Evolutionary conservation across 805 yeast species (phyloP), one percentile per base, ranked within the genome.

Genomic region (Zygotorulaspora florentina): DNA sequence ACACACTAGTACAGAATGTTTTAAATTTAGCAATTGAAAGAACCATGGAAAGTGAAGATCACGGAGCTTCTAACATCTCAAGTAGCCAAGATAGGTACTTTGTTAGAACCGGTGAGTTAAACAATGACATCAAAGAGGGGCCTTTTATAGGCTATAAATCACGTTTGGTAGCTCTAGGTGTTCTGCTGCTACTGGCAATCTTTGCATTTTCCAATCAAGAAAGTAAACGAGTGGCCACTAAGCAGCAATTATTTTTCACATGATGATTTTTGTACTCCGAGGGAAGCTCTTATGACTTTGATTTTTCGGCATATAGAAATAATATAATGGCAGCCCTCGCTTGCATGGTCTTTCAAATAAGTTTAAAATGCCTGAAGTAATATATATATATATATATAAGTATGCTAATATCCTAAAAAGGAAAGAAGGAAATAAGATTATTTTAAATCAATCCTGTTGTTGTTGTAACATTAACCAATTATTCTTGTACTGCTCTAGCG

Each of bases 391-490:
- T 35, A 40, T 42, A 30, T 27, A 17, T 31, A 37, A 37, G 10
- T 23, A 45, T 45, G 48, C 48, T 45, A 40, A 28, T 39, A 29
- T 37, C 41, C 25, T 36, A 17, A 35, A 15, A 18, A 27, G 30
- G 10, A 40, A 30, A 10, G 16, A 16, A 20, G 8, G 16, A 20
- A 30, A 17, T 13, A 17, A n/a, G 20, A n/a, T 13, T 30, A 23
- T 33, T 16, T 20, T 31, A 16, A 9, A 11, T 40, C 26, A 47
- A 18, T 48, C 52, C 35, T 59, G 62, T 31, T 63, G 63, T 36
- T 60, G 64, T 52, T 65, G 68, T 33, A 64, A 48, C 56, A 65
- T 61, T 28, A 65, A 46, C 70, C 70, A 65, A 42, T 65, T 65
- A 45, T 65, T 65, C 50, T 64, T 65, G 44, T 65, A 65, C 46